These are phyloP conservation scores for Microcyclosporella mali DNA, from an alignment of 2,329 filamentous ascomycete genomes.

Conservation along the genomic window DNA sequence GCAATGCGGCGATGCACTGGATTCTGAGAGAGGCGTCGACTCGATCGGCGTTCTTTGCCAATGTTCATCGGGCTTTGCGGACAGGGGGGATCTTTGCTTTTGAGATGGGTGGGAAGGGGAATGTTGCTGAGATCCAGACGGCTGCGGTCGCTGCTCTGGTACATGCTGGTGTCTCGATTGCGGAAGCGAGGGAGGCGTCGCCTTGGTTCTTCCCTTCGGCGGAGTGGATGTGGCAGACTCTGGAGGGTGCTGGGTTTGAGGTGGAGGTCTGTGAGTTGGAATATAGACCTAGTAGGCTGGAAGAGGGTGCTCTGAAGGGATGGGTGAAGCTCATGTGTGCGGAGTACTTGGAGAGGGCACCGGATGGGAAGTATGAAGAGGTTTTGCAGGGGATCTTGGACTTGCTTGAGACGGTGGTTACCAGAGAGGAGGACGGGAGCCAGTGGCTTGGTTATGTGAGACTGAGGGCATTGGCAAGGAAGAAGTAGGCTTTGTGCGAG, in stretches of 20 bases:
- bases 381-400: conserved; percentile 50
- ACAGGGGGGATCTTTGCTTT: conserved; percentile 57
- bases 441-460: conserved; percentile 45
- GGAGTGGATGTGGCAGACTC: conserved; percentile 44
- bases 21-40: conserved; percentile 44
- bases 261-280: conserved; percentile 52
- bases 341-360: conserved; percentile 49
- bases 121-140: conserved; percentile 57
- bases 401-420: conserved; percentile 50
- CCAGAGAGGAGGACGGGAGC: conserved; percentile 50
- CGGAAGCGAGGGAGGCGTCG: conserved; percentile 44
- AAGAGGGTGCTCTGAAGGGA: conserved; percentile 51
- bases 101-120: conserved; percentile 67
- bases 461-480: conserved; percentile 37
- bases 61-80: conserved; percentile 47
- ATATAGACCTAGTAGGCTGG: conserved; percentile 53
- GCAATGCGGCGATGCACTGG: conserved; percentile 42
- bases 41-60: conserved; percentile 48
- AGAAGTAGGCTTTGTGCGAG: conserved; percentile 7
- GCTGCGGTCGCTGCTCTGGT: conserved; percentile 51
- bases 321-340: conserved; percentile 62
- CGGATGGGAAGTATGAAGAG: conserved; percentile 44
- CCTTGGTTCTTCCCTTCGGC: conserved; percentile 71
- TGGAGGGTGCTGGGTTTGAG: conserved; percentile 38
- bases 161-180: conserved; percentile 46